Conservation (phyloP, 73 alveolate genomes). For the Paramecium biaurelia region DNA sequence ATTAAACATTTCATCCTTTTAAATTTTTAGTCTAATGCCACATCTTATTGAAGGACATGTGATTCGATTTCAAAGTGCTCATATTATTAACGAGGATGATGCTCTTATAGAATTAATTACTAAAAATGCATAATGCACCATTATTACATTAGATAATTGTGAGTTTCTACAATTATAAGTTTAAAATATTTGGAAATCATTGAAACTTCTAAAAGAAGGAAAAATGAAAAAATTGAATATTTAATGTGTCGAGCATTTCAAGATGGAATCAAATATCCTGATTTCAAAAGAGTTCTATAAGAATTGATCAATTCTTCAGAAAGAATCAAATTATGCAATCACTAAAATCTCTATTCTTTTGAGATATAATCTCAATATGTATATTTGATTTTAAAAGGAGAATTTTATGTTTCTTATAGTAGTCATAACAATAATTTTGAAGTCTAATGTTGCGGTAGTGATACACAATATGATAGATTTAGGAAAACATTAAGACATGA, state of each 20-base stretch:
- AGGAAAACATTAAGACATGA: not conserved
- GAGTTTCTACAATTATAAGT: not conserved
- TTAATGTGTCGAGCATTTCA: not conserved
- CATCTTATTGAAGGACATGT: slow-evolving; percentile 11
- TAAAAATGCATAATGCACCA: not conserved
- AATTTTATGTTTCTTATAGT: not conserved
- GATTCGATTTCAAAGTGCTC: not conserved
- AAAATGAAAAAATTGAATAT: not conserved
- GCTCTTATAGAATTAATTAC: not conserved
- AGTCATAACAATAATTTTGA: not conserved
- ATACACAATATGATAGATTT: not conserved
- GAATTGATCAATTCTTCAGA: not conserved
- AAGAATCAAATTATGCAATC: not conserved
- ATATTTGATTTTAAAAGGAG: slow-evolving; percentile 4
- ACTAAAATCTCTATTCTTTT: not conserved
- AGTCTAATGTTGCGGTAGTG: not conserved
- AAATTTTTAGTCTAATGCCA: not conserved
- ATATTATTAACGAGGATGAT: not conserved
- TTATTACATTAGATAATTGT: not conserved
- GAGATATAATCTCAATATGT: not conserved
- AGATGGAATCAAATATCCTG: not conserved
- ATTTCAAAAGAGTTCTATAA: not conserved
- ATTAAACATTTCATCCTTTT: not conserved
- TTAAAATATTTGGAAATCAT: not conserved
- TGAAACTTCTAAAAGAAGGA: not conserved